Base-by-base conservation (phyloP, 768 basidiomycete species). In the Hericium coralloides region DNA sequence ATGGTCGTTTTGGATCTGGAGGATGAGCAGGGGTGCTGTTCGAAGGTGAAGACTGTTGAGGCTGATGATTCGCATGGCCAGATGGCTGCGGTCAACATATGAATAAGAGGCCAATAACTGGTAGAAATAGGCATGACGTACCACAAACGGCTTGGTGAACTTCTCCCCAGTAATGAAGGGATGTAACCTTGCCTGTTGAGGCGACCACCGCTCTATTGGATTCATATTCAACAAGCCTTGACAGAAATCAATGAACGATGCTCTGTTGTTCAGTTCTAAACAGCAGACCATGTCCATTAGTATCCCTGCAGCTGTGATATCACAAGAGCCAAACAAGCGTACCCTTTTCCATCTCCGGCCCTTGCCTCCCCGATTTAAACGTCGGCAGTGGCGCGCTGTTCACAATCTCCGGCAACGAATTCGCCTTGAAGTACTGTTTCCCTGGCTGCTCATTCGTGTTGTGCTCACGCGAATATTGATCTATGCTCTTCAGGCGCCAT, bases 141-240 rank as follows among this genome's bases (percentile, higher is more conserved):
- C 91, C 68, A 83, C 79, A 72, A 87, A 93, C 6, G 91, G 87
- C 66, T 89, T 91, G 6, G 83, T 85, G 67, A 87, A 97, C 68
- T 94, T 95, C 72, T 98, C 97, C 53, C 95, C 95, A 5, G 94
- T 97, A 64, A 99, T 97, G 73, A 98, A 99, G 2, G 97, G 97
- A 70, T 99, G 97, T 66, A 89, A 74, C 52, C 88, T 79, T 39
- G 97, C 97, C 71, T 99, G 95, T 66, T 97, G 93, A 23, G 97
- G 95, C 12, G 95, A 87, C 97, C 97, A 99, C 55, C 97, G 81
- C 58, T 92, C 89, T 55, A 95, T 84, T 17, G 97, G 95, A 66
- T 98, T 93, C 73, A 99, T 74, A 68, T 97, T 87, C 59, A 99
- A 78, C 20, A 98, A 77, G 37, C 97, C 97, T 69, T 90, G 85